Conservation (phyloP, 345 rosid genomes). For the Eucalyptus marginata region DNA sequence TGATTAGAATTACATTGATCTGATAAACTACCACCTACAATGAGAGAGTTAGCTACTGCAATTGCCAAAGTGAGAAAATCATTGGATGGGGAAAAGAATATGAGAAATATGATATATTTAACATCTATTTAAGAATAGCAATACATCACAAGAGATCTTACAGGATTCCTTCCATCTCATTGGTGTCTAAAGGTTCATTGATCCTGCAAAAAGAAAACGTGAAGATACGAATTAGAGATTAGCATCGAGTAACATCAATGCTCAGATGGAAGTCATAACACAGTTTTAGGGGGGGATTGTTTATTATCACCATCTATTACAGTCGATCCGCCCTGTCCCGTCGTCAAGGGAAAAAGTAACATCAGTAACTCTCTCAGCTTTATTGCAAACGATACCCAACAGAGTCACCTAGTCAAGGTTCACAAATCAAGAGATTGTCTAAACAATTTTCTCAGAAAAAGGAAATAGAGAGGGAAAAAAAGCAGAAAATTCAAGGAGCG, state of each 20-base stretch:
- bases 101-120: not conserved
- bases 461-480: not conserved
- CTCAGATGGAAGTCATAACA: not conserved
- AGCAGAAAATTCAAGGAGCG: not conserved
- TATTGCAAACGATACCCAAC: constrained; percentile 53
- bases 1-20: not conserved
- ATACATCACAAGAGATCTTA: constrained; percentile 10
- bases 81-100: not conserved
- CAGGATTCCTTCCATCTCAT: constrained; percentile 62
- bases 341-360: constrained; percentile 63
- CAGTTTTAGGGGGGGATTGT: not conserved
- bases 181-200: constrained; percentile 65
- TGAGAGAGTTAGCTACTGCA: not conserved
- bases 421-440: not conserved
- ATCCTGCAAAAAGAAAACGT: constrained; percentile 36
- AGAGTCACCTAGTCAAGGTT: constrained; percentile 33
- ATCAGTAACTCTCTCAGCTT: constrained; percentile 70
- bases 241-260: not conserved
- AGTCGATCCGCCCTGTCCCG: constrained; percentile 77
- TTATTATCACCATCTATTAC: constrained; percentile 56
- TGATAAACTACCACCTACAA: not conserved
- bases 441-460: not conserved
- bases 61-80: not conserved
- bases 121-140: not conserved
- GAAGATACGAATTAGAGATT: not conserved